Conservation (phyloP, 495 filamentous ascomycete genomes). For the Hyphodiscus hymeniophilus region DNA sequence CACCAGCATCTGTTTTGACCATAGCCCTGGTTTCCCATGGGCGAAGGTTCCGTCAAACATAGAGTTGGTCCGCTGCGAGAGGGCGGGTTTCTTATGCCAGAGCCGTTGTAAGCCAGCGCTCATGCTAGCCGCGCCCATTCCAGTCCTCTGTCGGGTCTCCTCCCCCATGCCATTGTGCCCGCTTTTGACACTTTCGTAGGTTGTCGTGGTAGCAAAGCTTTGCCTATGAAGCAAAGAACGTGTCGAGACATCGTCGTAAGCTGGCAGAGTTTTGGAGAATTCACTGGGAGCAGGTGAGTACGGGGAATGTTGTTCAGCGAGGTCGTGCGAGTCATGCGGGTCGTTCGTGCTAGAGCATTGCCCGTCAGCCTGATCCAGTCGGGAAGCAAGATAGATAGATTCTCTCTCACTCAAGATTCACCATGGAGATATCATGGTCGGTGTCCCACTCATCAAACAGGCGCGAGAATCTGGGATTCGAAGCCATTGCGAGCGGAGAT, state of each 20-base stretch:
- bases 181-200: background rate
- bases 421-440: constrained; percentile 5
- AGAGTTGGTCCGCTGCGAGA: background rate
- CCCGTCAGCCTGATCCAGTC: background rate
- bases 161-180: background rate
- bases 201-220: background rate
- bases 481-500: constrained; percentile 1
- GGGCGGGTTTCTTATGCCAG: background rate
- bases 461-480: constrained; percentile 1
- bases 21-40: constrained; percentile 4
- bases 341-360: background rate
- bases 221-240: constrained; percentile 1
- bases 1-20: constrained; percentile 13
- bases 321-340: background rate
- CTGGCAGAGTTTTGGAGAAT: background rate
- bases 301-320: background rate
- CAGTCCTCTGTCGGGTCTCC: constrained; percentile 3
- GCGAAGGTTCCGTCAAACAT: constrained; percentile 6
- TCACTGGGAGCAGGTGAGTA: background rate
- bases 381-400: background rate
- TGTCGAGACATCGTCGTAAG: constrained; percentile 5
- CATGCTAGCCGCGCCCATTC: too few species aligned
- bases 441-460: constrained; percentile 10
- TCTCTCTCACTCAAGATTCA: constrained; percentile 5
- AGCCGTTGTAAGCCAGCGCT: background rate